Base-by-base conservation (phyloP, 78 protist species). In the Protostelium mycophagum region DNA sequence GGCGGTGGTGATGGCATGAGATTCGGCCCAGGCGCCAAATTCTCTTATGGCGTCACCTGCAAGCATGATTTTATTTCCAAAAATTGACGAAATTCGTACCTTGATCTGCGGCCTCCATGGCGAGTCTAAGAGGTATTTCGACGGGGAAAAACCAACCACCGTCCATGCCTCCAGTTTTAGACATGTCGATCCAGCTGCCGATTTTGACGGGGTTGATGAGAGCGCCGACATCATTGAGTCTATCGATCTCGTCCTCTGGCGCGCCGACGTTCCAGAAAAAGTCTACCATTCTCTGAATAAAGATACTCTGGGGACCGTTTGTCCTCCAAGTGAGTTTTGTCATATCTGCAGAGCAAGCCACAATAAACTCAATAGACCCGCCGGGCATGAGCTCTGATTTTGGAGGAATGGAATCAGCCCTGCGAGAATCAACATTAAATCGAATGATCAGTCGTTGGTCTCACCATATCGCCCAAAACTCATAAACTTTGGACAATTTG, bases 61-160 rank as follows among this genome's bases (percentile, higher is more conserved):
- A 51, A 16, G 16, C 73, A 16, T 51, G 31, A 51, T 5, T 25
- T 16, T 51, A 5, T 5, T 51, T 16, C 16, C 16, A 5, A 16
- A 51, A 51, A 5, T 16, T 51, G 31, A 25, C 73, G 31, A 91
- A 94, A 37, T 94, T n/a, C n/a, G n/a, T 94, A 86, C 96, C 96
- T 34, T 39, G 85, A 51, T 94, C 96, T 1, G 93, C 87, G 28
- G 96, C 96, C 39, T 91, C 96, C 86, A 91, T 94, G 5, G 96
- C 96, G 63, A 93, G 73, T 83, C 90, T 89, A 23, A 90, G 35
- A 37, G 95, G 94, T 0, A 93, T 93, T 28, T 93, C 95, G 28
- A 94, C 96, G 37, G 96, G 96, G 96, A 94, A 94, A 88, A 89
- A 94, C 96, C 96, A 94, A 39, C 96, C 96, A 37, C 96, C 96